Base-by-base conservation (phyloP, 2,329 filamentous ascomycete genomes). In the Xylaria sp. region DNA sequence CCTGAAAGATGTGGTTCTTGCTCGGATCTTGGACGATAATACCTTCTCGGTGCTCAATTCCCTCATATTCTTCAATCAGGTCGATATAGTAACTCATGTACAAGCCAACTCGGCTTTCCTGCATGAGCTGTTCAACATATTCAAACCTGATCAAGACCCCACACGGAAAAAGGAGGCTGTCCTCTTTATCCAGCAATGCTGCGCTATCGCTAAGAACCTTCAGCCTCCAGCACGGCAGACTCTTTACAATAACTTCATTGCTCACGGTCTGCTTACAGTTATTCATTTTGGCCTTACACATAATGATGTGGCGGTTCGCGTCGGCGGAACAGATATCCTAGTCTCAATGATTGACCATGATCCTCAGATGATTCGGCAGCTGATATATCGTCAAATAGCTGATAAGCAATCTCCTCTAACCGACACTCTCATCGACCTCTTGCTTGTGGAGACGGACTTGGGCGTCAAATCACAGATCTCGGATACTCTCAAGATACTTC, bases 11-110 rank as follows among this genome's bases (percentile, higher is more conserved):
- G 95, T 99, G n/a, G 94, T 98, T 0, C 85, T 99, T 45, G 95
- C 95, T 31, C 88, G 95, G 66, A 98, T 99, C 67, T 84, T 99
- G 64, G 95, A 99, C 78, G 95, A 99, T 76, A 94, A 94, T 52
- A 99, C 95, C 19, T 99, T 98, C 77, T 96, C 92, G 23, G 94
- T 98, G 25, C 88, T 99, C 67, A 99, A 98, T 78, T 97, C 93
- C 53, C 85, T 98, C 70, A 99, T 99, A 69, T 99, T 97, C 81
- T 99, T 96, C 83, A 95, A 98, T 79, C 95, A 99, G 79, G 94
- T 98, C 71, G 95, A 98, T 73, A 97, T 99, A 73, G 90, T 99
- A 52, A 92, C 94, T 73, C 92, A 98, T 77, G 83, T 99, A n/a
- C 94, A 97, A 76, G 84, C 83, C 25, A 97, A 97, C 71, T 82